Evolutionary conservation across 805 yeast species (phyloP).

Genomic region (Suhomyces sp.): DNA sequence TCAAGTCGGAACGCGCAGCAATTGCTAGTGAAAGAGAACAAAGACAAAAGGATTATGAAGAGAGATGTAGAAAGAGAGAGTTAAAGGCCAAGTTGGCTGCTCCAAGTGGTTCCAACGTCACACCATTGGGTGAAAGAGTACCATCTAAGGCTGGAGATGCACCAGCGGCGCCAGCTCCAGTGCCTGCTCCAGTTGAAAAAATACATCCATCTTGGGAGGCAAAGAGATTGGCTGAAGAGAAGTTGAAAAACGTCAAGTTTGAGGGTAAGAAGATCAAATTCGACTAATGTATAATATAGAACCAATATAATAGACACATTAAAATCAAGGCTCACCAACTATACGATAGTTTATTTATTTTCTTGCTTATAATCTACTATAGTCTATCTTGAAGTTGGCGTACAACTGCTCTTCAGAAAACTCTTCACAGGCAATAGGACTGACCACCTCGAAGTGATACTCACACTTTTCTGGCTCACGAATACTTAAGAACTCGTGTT

Average conservation of each 20-base stretch:
- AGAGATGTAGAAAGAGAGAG: constrained; percentile 65
- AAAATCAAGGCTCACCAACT: too few relatives aligned
- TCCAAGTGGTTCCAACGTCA: constrained; percentile 40
- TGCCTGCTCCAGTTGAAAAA: constrained; percentile 2
- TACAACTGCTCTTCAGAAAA: constrained; percentile 26
- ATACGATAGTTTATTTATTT: not conserved
- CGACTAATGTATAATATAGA: not conserved
- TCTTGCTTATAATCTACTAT: constrained; percentile 7
- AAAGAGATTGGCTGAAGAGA: constrained; percentile 68
- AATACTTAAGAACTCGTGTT: constrained; percentile 56
- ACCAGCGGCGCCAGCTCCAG: constrained; percentile 6
- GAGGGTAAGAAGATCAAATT: constrained; percentile 75
- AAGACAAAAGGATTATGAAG: constrained; percentile 66
- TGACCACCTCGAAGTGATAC: constrained; percentile 52
- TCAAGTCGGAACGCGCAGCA: constrained; percentile 61
- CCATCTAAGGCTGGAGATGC: not conserved
- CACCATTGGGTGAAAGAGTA: constrained; percentile 37
- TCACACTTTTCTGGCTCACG: constrained; percentile 88
- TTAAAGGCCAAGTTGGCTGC: constrained; percentile 42
- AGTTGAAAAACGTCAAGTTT: constrained; percentile 61
- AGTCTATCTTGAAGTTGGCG: constrained; percentile 25
- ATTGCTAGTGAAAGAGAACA: constrained; percentile 54
- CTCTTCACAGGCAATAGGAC: constrained; percentile 47
- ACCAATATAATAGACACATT: not conserved
- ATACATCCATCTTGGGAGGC: constrained; percentile 99